Conservation (phyloP, 2,329 filamentous ascomycete species). For the Sarocladiaceae sp. region DNA sequence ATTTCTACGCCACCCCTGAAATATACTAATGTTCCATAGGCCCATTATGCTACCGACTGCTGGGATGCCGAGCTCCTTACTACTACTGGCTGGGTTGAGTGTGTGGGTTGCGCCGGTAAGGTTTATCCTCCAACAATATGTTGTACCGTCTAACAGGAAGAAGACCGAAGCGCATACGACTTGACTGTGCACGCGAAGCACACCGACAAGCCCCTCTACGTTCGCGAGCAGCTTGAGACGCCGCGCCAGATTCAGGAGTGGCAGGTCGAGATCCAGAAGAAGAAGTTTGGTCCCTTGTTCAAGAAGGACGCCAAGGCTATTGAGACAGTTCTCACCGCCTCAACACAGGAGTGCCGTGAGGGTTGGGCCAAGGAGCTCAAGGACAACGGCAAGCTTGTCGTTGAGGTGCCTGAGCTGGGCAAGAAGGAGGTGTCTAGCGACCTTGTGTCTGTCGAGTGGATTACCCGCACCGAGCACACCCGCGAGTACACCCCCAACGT, state of each 20-base stretch:
- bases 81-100: slow-evolving; percentile 95
- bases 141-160: background rate
- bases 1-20: too few species aligned
- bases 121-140: background rate
- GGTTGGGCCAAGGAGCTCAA: slow-evolving; percentile 68
- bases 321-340: slow-evolving; percentile 68
- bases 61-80: slow-evolving; percentile 95
- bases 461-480: slow-evolving; percentile 73
- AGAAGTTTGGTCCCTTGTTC: slow-evolving; percentile 91
- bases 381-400: slow-evolving; percentile 67
- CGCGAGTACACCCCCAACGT: slow-evolving; percentile 93
- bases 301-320: slow-evolving; percentile 90
- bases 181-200: slow-evolving; percentile 87
- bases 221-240: slow-evolving; percentile 72
- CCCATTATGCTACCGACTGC: slow-evolving; percentile 94
- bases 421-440: slow-evolving; percentile 76
- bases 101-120: slow-evolving; percentile 74
- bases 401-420: slow-evolving; percentile 59
- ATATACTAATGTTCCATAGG: too few species aligned
- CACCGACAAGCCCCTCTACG: slow-evolving; percentile 79
- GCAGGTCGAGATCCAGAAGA: slow-evolving; percentile 83
- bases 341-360: slow-evolving; percentile 76
- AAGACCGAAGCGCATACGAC: slow-evolving; percentile 88
- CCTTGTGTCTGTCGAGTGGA: slow-evolving; percentile 75
- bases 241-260: slow-evolving; percentile 81